phyloP scores from a whole-genome alignment of 208 protist genomes.

The Balamuthia mandrillaris region DNA sequence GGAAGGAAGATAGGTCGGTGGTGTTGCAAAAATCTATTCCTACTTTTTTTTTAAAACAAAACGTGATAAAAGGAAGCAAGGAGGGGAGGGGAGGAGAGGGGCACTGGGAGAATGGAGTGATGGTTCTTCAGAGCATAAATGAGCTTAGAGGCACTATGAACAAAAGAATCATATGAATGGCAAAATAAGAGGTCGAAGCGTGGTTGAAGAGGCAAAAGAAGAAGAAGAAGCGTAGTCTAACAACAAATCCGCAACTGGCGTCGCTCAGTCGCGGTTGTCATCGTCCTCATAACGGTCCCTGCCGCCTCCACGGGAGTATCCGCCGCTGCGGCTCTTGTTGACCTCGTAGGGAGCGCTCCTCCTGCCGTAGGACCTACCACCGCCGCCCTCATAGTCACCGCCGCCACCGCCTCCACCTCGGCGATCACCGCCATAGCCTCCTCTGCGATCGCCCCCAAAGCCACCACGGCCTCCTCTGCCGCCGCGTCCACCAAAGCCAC shows the following conservation, averaged over 20 bases:
- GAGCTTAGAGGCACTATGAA: too few relatives aligned
- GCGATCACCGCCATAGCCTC: not conserved
- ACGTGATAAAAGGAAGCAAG: too few relatives aligned
- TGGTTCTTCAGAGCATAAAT: too few relatives aligned
- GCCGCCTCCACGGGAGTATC: not conserved
- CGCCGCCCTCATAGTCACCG: not conserved
- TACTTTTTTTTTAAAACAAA: too few relatives aligned
- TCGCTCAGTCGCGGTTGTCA: not conserved
- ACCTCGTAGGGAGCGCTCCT: not conserved
- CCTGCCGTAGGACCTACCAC: constrained; percentile 1
- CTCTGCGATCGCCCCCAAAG: not conserved
- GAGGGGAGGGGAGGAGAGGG: too few relatives aligned
- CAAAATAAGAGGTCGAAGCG: not conserved
- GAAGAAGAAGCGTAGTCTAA: not conserved
- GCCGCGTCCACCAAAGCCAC: not conserved
- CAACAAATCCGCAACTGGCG: not conserved
- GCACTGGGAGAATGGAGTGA: too few relatives aligned
- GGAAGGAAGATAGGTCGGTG: too few relatives aligned
- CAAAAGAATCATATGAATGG: not conserved
- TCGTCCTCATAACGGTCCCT: not conserved
- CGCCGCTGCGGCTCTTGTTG: not conserved
- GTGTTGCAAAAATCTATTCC: too few relatives aligned
- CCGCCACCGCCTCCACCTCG: not conserved
- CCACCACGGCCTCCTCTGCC: not conserved
- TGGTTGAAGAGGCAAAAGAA: not conserved